Evolutionary conservation across 2,329 filamentous ascomycete genomes (phyloP), one percentile per base, ranked within the genome.

Genomic region (Lomentospora prolificans): DNA sequence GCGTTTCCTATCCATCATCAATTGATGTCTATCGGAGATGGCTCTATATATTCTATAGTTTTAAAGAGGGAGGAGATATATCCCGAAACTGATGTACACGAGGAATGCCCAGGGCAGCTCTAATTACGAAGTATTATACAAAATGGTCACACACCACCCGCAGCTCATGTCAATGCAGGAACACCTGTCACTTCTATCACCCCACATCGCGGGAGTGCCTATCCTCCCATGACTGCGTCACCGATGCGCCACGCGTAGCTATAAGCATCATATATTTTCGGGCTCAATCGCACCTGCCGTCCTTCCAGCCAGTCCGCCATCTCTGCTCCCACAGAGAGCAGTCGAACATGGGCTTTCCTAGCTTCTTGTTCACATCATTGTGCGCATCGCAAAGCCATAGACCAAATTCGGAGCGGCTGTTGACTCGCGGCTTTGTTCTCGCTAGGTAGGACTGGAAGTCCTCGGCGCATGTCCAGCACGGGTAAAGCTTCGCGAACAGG

Each of bases 401-500:
- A 24, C 88, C 89, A 69, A 94, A 90, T 63, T 90, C 86, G 57
- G 83, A 80, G 36, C 82, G 72, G 60, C 77, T 80, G 39, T 71
- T 74, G 7, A 80, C 73, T 59, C 69, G 69, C 39, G 92, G 84
- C 65, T 81, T 80, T 61, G 91, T 87, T 60, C 79, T 78, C 59
- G 75, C 77, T 75, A 97, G 85, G 79, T 92, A 97, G 0, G 68
- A 69, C 68, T 86, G 86, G 69, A 99, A 96, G 67, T 97, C 92
- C 58, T 92, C 87, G 31, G 91, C 94, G 70, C 94, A 99, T 3
- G 87, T 81, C 90, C 91, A 96, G 75, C 94, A 99, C 3, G 94
- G 94, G 66, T 99, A 99, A 19, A 97, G 72, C 62, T 86, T 87
- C 25, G 88, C 85, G 68, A 99, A 95, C 2, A 90, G 76, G 24